These are phyloP conservation scores for Komagataella phaffii DNA, from an alignment of 805 yeast species.

Conservation along the genomic window DNA sequence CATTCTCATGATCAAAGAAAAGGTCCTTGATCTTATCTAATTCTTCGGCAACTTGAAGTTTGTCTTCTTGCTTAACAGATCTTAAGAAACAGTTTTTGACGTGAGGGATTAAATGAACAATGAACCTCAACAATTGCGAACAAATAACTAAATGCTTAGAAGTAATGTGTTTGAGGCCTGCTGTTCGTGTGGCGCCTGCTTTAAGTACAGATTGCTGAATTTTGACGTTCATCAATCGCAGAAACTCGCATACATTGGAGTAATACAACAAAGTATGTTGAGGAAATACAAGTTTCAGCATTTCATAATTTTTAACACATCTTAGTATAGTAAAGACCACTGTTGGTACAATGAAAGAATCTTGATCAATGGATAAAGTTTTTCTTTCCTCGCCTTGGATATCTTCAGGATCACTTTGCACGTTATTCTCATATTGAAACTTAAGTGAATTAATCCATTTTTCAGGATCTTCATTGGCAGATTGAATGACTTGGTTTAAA, in stretches of 20 bases:
- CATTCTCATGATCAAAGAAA: conserved; percentile 48
- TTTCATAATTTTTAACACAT: conserved; percentile 36
- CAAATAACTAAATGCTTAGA: conserved; percentile 60
- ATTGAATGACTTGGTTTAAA: conserved; percentile 35
- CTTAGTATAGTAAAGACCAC: conserved; percentile 26
- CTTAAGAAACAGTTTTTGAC: conserved; percentile 17
- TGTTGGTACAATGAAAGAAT: conserved; percentile 46
- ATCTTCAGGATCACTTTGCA: conserved; percentile 5
- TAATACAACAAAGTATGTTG: conserved; percentile 25
- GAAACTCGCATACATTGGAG: conserved; percentile 27
- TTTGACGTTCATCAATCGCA: conserved; percentile 39
- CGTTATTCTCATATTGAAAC: conserved; percentile 6
- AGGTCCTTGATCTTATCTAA: conserved; percentile 25
- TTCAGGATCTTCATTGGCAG: conserved; percentile 30
- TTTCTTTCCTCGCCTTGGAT: conserved; percentile 12
- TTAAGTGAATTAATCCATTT: conserved; percentile 31
- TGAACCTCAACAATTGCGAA: conserved; percentile 45
- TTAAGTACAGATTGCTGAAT: conserved; percentile 49
- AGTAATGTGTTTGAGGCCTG: conserved; percentile 62
- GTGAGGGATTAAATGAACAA: conserved; percentile 24
- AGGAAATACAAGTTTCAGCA: conserved; percentile 45
- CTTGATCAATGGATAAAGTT: conserved; percentile 31
- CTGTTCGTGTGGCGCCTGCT: conserved; percentile 65
- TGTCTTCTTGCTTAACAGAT: conserved; percentile 14
- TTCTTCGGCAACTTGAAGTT: conserved; percentile 12